Evolutionary conservation across 129 eudicot genomes (phyloP).

Genomic region (Oenanthe sinensis): DNA sequence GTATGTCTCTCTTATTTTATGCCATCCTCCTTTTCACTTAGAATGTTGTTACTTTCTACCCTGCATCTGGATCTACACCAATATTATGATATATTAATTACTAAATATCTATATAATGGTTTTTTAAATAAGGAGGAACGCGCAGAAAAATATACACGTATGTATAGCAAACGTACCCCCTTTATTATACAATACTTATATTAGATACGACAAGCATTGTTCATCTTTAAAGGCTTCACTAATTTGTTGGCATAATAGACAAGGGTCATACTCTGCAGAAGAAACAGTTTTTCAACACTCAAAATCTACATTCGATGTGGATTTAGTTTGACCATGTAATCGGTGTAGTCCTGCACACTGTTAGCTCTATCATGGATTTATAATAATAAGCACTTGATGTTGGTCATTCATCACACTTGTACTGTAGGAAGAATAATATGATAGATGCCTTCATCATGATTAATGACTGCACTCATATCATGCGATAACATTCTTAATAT

Average conservation of each 20-base stretch:
- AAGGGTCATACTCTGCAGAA: not conserved
- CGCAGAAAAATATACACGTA: not conserved
- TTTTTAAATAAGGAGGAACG: not conserved
- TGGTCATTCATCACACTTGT: too few relatives aligned
- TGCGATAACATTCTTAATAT: too few relatives aligned
- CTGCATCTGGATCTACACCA: too few relatives aligned
- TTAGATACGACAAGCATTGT: not conserved
- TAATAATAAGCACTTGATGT: not conserved
- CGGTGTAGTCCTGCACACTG: not conserved
- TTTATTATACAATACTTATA: too few relatives aligned
- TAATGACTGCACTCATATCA: too few relatives aligned
- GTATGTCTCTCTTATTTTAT: too few relatives aligned
- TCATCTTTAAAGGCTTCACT: not conserved
- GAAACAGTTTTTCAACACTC: not conserved
- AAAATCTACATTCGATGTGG: not conserved
- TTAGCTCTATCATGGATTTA: not conserved
- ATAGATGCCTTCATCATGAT: too few relatives aligned
- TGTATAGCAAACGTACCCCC: not conserved
- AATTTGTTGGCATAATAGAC: not conserved
- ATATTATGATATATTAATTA: too few relatives aligned
- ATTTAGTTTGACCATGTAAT: not conserved
- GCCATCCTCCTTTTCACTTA: too few relatives aligned
- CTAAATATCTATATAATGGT: too few relatives aligned
- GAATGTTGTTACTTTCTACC: too few relatives aligned
- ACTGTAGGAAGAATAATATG: too few relatives aligned